Percentiles rank a stretch among this genome's conserved stretches.
These are phyloP conservation scores for Clarkia xantiana DNA, from an alignment of 345 rosid species.

Conservation along the genomic window DNA sequence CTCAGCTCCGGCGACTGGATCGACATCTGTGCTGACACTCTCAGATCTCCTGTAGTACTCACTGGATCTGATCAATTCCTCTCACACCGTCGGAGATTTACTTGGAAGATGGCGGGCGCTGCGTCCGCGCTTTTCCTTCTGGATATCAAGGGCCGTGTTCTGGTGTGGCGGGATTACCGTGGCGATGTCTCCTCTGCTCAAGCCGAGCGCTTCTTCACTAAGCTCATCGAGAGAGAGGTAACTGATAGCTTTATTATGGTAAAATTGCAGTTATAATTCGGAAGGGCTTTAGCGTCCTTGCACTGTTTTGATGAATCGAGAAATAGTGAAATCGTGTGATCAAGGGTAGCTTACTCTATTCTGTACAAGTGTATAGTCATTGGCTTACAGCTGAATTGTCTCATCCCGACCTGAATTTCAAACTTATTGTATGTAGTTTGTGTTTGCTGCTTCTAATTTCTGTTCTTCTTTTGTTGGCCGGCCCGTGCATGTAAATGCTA, in stretches of 20 bases:
- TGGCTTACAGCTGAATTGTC: too few relatives aligned
- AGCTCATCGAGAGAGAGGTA: constrained; percentile 90
- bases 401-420: too few relatives aligned
- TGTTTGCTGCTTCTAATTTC: not conserved
- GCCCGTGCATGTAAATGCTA: not conserved
- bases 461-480: too few relatives aligned
- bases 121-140: constrained; percentile 84
- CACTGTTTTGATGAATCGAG: too few relatives aligned
- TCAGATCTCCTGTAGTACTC: constrained; percentile 7
- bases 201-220: constrained; percentile 90
- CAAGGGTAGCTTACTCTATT: too few relatives aligned
- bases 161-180: constrained; percentile 94
- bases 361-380: too few relatives aligned
- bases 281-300: too few relatives aligned
- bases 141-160: constrained; percentile 87
- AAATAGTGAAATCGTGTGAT: too few relatives aligned
- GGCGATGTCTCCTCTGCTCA: constrained; percentile 80
- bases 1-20: too few relatives aligned
- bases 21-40: not conserved
- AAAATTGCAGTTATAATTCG: too few relatives aligned
- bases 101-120: constrained; percentile 63
- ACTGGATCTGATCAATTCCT: constrained; percentile 9
- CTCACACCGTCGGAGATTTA: not conserved
- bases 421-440: too few relatives aligned
- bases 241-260: too few relatives aligned